Evolutionary conservation across 31 red algal genomes (phyloP), one percentile per base, ranked within the genome.

Genomic region (Bonnemaisonia californica): DNA sequence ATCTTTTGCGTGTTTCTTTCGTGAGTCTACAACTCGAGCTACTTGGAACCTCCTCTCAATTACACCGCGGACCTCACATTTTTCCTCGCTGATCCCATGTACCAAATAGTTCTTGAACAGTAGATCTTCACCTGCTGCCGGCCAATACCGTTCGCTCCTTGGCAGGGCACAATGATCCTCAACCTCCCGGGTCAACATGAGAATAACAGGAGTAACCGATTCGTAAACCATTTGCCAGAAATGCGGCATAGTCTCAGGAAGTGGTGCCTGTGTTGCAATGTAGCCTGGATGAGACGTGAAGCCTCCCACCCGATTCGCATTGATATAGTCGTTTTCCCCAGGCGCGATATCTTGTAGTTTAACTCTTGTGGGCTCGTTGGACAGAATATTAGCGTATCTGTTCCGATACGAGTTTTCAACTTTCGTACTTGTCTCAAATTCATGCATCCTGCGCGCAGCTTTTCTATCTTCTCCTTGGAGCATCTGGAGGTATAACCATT

Each of bases 151-250:
- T 58, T 90, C 93, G 56, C 87, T 79, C 41, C 88, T 91, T 13
- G 71, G 68, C 11, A 81, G 37, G 21, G 73, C 57, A 33, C 83
- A 76, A 29, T 89, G 66, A 31, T 91, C 80, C 42, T 94, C 94
- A 32, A 92, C 62, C 54, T 91, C 69, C 13, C 86, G 58, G 8
- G 91, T 91, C 3, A 93, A 75, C 95, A 98, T 98, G 13, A 98
- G 88, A 59, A 98, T 78, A 69, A 93, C 81, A 21, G 77, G 82
- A 31, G 86, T 59, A 2, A 82, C 79, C 16, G 79, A 65, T 55
- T 98, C 89, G 59, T 80, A 87, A 38, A 94, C 81, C 95, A 98
- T 98, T 47, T 98, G 95, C 95, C 95, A 98, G 85, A 98, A 98
- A 73, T 93, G 88, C 1, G 79, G 67, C 23, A 77, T 80, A 13